Evolutionary conservation across 805 yeast genomes (phyloP).

Genomic region (Candida namnaoensis): DNA sequence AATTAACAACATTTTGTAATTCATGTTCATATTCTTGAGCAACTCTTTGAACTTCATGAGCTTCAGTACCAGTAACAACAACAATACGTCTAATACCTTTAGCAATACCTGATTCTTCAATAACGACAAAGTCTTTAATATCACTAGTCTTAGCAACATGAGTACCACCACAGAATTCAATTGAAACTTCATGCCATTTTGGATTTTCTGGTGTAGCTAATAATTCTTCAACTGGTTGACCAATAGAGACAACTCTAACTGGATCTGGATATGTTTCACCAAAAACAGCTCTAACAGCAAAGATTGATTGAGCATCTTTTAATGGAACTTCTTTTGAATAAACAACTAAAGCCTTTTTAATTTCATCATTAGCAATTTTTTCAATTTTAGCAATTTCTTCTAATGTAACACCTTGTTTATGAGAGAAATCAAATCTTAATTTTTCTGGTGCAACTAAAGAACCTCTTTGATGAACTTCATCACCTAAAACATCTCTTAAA

Average conservation of each 20-base stretch:
- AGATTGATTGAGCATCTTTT: slow-evolving; percentile 61
- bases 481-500: slow-evolving; percentile 78
- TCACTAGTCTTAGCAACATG: slow-evolving; percentile 91
- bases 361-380: slow-evolving; percentile 58
- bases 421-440: slow-evolving; percentile 92
- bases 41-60: slow-evolving; percentile 80
- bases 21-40: slow-evolving; percentile 64
- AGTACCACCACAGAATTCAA: slow-evolving; percentile 99
- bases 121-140: slow-evolving; percentile 79
- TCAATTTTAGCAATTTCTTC: slow-evolving; percentile 74
- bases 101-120: slow-evolving; percentile 96
- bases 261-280: slow-evolving; percentile 99
- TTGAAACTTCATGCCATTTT: slow-evolving; percentile 71
- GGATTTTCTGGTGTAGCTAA: slow-evolving; percentile 59
- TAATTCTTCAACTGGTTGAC: slow-evolving; percentile 80
- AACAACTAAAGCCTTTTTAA: slow-evolving; percentile 64
- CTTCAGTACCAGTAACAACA: slow-evolving; percentile 90
- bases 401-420: slow-evolving; percentile 73
- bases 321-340: slow-evolving; percentile 79
- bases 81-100: slow-evolving; percentile 98
- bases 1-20: slow-evolving; percentile 47
- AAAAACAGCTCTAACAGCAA: slow-evolving; percentile 92
- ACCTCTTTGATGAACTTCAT: slow-evolving; percentile 89
- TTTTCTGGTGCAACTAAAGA: slow-evolving; percentile 94
- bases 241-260: slow-evolving; percentile 95